A percentile compares a stretch with the other conserved stretches of the same genome.
Conservation (phyloP, 345 rosid genomes). For the Eutrema yunnanense region DNA sequence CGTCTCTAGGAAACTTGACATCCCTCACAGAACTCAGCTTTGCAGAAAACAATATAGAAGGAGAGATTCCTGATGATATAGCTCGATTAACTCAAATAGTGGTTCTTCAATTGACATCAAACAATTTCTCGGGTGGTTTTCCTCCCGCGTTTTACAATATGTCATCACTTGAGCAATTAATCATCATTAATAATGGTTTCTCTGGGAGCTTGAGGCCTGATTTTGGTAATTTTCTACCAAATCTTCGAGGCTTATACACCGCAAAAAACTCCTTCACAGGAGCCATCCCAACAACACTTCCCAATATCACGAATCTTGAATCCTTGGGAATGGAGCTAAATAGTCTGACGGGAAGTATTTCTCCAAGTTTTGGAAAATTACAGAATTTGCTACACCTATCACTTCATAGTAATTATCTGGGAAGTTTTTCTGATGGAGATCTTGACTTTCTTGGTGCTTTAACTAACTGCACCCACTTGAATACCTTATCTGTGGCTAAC, state of each 20-base stretch:
- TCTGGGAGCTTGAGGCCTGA: background rate
- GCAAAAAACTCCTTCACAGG: background rate
- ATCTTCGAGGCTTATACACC: background rate
- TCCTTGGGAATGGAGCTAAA: rapidly evolving
- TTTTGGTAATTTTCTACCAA: conserved; percentile 1
- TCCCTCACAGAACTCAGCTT: background rate
- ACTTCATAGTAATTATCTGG: background rate
- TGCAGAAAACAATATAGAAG: background rate
- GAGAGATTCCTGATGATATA: background rate
- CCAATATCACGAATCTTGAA: background rate
- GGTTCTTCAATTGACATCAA: no score
- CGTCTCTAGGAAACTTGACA: conserved; percentile 19
- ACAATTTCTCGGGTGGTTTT: background rate
- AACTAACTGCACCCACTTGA: background rate
- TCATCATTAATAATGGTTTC: background rate
- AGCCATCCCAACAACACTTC: no score
- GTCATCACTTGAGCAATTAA: background rate
- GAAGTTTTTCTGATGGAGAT: background rate
- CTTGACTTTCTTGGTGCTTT: background rate
- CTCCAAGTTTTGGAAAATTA: background rate
- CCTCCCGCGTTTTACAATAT: background rate
- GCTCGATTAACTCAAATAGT: background rate
- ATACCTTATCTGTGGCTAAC: background rate
- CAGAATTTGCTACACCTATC: background rate
- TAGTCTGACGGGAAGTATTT: background rate